Base-by-base conservation (phyloP, 139 green algal species). In the Coelastrella sp. region DNA sequence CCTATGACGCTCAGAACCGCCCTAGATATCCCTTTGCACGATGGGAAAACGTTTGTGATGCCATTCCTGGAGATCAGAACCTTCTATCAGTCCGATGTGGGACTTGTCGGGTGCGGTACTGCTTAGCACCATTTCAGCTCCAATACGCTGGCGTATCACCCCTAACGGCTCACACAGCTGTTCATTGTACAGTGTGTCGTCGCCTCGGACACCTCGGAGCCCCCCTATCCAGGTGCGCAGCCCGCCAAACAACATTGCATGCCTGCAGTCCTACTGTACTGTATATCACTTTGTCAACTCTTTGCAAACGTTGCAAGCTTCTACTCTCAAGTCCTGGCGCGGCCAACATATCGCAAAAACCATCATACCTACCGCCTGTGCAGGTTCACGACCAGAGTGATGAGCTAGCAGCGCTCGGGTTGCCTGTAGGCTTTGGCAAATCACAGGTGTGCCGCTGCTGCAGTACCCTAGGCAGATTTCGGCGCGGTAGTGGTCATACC, bases 31-130 rank as follows among this genome's bases (percentile, higher is more conserved):
- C 54, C 83, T 5, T 14, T 88, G 68, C n/a, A 57, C 16, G 83
- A 88, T 60, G 23, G 57, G 7, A 3, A 6, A 22, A 8, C n/a
- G 7, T 57, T 80, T 73, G n/a, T 0, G 7, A 23, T 90, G 11
- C 85, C 85, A 13, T 83, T 54, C 60, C 56, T 90, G 56, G 59
- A 84, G 22, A 83, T 90, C 73, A 90, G 57, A n/a, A 90, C 73
- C 3, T 64, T 65, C 85, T 76, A 74, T 54, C 85, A 90, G n/a
- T 60, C 8, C 11, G 85, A 90, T 80, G 85, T 90, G n/a, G 85
- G 85, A 3, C n/a, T 90, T 17, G 85, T 90, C 73, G 85, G 85
- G 74, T 90, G 68, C 58, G 83, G 14, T 11, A 19, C 74, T 80
- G n/a, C 20, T 59, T 59, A 2, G 2, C 3, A 32, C 16, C 19